Conservation (phyloP, 495 filamentous ascomycete genomes). For the Daldinia loculata region DNA sequence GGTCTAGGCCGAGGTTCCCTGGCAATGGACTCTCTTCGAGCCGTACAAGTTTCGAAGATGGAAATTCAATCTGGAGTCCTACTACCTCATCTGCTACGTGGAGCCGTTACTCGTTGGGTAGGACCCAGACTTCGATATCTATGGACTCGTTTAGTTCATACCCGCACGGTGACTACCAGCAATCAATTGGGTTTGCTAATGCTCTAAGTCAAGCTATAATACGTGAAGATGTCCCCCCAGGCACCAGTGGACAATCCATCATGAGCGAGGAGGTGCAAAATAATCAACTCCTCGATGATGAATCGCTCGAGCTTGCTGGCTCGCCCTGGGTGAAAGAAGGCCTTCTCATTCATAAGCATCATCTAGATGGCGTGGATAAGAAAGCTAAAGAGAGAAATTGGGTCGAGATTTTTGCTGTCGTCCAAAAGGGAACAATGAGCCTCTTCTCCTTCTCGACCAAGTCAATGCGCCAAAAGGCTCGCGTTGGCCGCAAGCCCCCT, state of each 20-base stretch:
- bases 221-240: slow-evolving; percentile 79
- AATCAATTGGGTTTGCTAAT: slow-evolving; percentile 97
- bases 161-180: slow-evolving; percentile 85
- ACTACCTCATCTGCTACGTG: slow-evolving; percentile 79
- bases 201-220: slow-evolving; percentile 97
- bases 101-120: slow-evolving; percentile 92
- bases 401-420: slow-evolving; percentile 96
- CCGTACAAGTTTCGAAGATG: slow-evolving; percentile 90
- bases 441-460: slow-evolving; percentile 91
- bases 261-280: slow-evolving; percentile 62
- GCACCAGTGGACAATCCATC: slow-evolving; percentile 60
- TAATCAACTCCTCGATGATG: slow-evolving; percentile 86
- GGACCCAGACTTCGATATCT: slow-evolving; percentile 88
- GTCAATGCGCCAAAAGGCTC: slow-evolving; percentile 71
- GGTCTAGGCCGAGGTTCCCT: slow-evolving; percentile 82
- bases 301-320: slow-evolving; percentile 85
- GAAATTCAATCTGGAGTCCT: slow-evolving; percentile 89
- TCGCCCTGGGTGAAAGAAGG: slow-evolving; percentile 99
- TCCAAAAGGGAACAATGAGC: slow-evolving; percentile 94
- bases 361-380: slow-evolving; percentile 88
- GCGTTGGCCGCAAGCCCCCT: slow-evolving; percentile 55
- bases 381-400: slow-evolving; percentile 91
- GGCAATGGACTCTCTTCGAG: slow-evolving; percentile 90
- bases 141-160: slow-evolving; percentile 89
- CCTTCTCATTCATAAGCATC: slow-evolving; percentile 94